Percentiles rank a stretch among this genome's conserved stretches.
phyloP scores from a whole-genome alignment of 1,284 basidiomycete species.

The Ganoderma sinense region DNA sequence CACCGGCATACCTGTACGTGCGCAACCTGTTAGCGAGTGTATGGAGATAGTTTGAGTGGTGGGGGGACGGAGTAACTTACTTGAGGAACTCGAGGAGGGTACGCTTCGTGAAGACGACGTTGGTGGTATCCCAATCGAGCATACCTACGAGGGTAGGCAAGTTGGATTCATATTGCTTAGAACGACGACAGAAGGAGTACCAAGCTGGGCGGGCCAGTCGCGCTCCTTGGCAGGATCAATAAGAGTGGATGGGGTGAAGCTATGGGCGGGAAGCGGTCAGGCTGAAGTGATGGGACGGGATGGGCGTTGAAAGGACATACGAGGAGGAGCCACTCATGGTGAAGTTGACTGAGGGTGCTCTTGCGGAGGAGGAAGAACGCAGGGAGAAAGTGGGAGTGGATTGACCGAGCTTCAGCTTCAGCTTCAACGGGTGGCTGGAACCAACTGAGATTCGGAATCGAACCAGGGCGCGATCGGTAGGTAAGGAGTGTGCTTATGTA shows the following conservation, averaged over 20 bases:
- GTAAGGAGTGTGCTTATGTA: not conserved
- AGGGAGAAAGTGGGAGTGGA: not conserved
- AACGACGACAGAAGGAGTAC: conserved; percentile 42
- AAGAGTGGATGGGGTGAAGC: conserved; percentile 63
- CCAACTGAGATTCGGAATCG: not conserved
- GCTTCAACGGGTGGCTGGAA: not conserved
- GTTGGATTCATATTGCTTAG: not conserved
- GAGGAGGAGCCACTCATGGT: not conserved
- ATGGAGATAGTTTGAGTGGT: conserved; percentile 6
- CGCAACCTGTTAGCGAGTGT: conserved; percentile 24
- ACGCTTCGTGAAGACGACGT: conserved; percentile 78
- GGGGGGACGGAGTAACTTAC: conserved; percentile 45
- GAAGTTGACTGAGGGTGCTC: too few relatives aligned
- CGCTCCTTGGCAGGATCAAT: conserved; percentile 70
- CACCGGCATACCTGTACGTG: conserved; percentile 61
- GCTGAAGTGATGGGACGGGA: not conserved
- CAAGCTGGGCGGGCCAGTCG: conserved; percentile 72
- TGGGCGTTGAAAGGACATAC: not conserved
- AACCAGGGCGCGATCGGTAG: not conserved
- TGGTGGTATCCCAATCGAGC: conserved; percentile 78
- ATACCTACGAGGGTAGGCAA: conserved; percentile 52
- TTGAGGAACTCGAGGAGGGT: conserved; percentile 76
- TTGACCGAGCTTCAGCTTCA: too few relatives aligned
- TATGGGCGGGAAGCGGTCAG: conserved; percentile 36
- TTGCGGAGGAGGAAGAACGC: not conserved